A percentile compares a stretch with the other conserved stretches of the same genome.
These are phyloP conservation scores for Kodamaea leandrae DNA, from an alignment of 805 yeast species.

Conservation along the genomic window DNA sequence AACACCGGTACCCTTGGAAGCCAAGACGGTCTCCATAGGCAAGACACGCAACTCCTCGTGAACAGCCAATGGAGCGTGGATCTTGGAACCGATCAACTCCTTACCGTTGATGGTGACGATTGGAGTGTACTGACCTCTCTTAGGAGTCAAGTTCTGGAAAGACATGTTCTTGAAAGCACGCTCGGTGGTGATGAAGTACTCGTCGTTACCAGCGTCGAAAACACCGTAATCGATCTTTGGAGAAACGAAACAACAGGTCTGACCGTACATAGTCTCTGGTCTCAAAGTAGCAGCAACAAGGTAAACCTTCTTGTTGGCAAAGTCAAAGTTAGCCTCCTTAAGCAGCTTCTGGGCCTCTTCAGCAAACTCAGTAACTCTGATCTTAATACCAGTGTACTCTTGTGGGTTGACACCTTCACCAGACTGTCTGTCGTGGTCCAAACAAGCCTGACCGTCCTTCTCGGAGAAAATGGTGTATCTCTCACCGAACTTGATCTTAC, in stretches of 20 bases:
- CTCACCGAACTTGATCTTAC: conserved; percentile 96
- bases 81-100: conserved; percentile 78
- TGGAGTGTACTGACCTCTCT: conserved; percentile 73
- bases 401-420: conserved; percentile 98
- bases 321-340: conserved; percentile 46
- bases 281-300: conserved; percentile 96
- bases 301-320: conserved; percentile 60
- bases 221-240: conserved; percentile 92
- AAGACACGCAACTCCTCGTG: conserved; percentile 72
- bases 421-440: conserved; percentile 96
- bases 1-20: conserved; percentile 97
- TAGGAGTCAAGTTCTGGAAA: conserved; percentile 88
- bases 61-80: conserved; percentile 78
- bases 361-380: conserved; percentile 61
- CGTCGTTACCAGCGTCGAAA: conserved; percentile 74
- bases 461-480: conserved; percentile 96
- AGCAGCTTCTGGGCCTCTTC: conserved; percentile 54
- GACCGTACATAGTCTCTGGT: conserved; percentile 99
- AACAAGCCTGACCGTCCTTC: conserved; percentile 98
- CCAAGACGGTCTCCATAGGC: conserved; percentile 97
- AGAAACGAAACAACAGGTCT: conserved; percentile 95
- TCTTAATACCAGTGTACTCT: conserved; percentile 93
- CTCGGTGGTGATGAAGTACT: conserved; percentile 80
- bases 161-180: conserved; percentile 98
- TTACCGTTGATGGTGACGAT: conserved; percentile 63